Base-by-base conservation (phyloP, 2,329 filamentous ascomycete species). In the Madurella mycetomatis region DNA sequence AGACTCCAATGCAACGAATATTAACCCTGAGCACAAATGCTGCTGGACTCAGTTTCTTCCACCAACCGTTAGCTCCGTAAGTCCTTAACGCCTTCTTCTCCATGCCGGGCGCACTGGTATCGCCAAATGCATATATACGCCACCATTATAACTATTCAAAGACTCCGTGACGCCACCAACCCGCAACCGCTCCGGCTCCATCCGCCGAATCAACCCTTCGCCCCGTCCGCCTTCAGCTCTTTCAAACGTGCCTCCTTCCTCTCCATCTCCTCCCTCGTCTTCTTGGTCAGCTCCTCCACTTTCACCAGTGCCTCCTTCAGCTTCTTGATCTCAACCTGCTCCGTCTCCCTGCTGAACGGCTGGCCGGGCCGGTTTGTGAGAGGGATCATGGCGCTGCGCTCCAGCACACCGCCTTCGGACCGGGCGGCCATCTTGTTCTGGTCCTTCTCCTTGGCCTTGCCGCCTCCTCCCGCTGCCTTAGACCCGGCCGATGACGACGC, bases 301-400 rank as follows among this genome's bases (percentile, higher is more conserved):
- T 84, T 81, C 53, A 78, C 76, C 66, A 84, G 74, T 53, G 88
- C 87, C 56, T 85, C 85, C 59, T 76, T 76, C 44, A 86, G 72
- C 65, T 77, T 79, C 67, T 81, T 79, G 37, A 85, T 71, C 70
- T 86, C 83, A 7, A 80, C 71, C 60, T 80, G 76, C 72, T 88
- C 88, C 46, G 84, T 86, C 73, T 87, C 84, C 55, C 78, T 77
- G 69, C 85, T 88, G 67, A 89, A 92, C n/a, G 84, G 85, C 66
- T 86, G 86, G 34, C 80, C 85, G 2, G 84, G 82, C 9, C 82
- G 77, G 64, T 82, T 86, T 46, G 75, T 77, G 53, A 83, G 76
- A 4, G 90, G 90, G 58, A 95, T 84, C 75, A 90, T 84, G 53
- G 88, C 88, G 47, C 85, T 88, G 55, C 85, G 80, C 62, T 86